Evolutionary conservation across 177 flowering plant species (phyloP), one percentile per base, ranked within the genome.

Genomic region (Vitis hybrid): DNA sequence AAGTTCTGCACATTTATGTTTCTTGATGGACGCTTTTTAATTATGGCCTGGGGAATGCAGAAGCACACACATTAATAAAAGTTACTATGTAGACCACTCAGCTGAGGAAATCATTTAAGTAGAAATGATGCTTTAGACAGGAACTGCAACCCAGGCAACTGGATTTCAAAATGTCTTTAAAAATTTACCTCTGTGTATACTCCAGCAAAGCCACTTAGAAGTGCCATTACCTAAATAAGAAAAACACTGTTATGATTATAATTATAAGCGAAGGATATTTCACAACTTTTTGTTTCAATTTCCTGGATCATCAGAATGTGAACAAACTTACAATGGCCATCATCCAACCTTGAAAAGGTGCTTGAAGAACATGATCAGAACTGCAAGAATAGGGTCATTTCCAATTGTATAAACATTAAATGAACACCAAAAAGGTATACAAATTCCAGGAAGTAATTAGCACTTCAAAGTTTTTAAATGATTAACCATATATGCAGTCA

Each of bases 1-100:
- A 95, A 93, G 86, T 95, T 95, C 75, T 95, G 99, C 69, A 93
- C 98, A 76, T 95, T 95, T 72, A 95, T 89, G 78, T 95, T 95
- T 76, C 99, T 88, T 60, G 97, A 90, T 62, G 97, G 97, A 62
- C 97, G 93, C 84, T 91, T 95, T 71, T 95, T 95, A 26, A 95
- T 90, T 68, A 95, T 95, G 64, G 97, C 98, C 99, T 95, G 88
- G 67, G 73, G 61, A 65, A 67, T 68, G 53, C 26, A 51, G 11
- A 72, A 72, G 39, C 11, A 72, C 67, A 51, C 57, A 59, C 13
- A 69, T 65, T 18, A 51, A 50, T 3, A 13, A 12, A 6, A 10
- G 3, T 3, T 39, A 39, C 45, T 1, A 39, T 39, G 45, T 39
- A 39, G 45, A 39, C 45, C 45, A 39, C 45, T 39, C 45, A 39